phyloP scores from a whole-genome alignment of 371 early-diverging fungal genomes.

The Mucor saturninus region DNA sequence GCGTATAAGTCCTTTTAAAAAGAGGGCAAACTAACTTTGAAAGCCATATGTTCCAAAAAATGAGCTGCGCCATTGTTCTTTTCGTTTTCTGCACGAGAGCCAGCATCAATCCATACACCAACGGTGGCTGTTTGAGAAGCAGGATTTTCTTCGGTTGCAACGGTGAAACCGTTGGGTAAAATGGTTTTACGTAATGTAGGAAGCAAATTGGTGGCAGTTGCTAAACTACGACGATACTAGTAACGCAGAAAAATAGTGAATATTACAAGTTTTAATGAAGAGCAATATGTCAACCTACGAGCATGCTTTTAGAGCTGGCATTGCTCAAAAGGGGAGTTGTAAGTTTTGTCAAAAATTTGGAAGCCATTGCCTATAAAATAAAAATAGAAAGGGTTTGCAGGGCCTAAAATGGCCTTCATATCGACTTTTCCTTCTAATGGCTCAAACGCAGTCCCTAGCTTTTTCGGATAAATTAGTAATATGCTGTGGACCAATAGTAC shows the following conservation, averaged over 20 bases:
- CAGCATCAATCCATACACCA: conserved; percentile 98
- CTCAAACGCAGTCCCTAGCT: background rate
- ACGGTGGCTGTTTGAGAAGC: conserved; percentile 95
- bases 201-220: conserved; percentile 55
- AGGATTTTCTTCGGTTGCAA: conserved; percentile 95
- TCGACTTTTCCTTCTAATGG: background rate
- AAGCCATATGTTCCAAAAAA: conserved; percentile 98
- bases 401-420: background rate
- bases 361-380: conserved; percentile 15
- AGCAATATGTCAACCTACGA: conserved; percentile 1
- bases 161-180: conserved; percentile 91
- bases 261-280: background rate
- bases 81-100: conserved; percentile 89
- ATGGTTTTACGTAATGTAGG: conserved; percentile 78
- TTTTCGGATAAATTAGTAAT: background rate
- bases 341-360: conserved; percentile 21
- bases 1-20: too few species aligned
- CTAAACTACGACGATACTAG: conserved; percentile 63
- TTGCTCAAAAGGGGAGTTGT: conserved; percentile 19
- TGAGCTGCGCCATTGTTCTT: conserved; percentile 96
- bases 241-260: background rate
- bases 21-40: too few species aligned
- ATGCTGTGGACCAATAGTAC: too few species aligned
- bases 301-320: background rate
- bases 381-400: conserved; percentile 13